A percentile compares a stretch with the other conserved stretches of the same genome.
Conservation (phyloP, 2,329 filamentous ascomycete genomes). For the Juglanconis juglandina region DNA sequence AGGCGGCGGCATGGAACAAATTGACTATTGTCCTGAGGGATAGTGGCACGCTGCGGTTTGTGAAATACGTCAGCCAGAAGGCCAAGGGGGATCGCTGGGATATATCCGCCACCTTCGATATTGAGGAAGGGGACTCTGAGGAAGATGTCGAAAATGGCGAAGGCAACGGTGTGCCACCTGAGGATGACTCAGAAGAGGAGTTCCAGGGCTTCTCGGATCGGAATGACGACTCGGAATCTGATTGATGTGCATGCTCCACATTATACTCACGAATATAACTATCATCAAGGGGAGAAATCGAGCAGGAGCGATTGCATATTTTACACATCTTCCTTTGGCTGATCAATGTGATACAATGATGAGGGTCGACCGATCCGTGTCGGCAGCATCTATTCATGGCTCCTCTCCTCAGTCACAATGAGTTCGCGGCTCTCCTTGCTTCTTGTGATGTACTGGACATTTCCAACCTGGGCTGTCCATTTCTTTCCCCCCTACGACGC, state of each 20-base stretch:
- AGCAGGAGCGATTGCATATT: too few relatives aligned
- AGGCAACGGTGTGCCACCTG: slow-evolving; percentile 20
- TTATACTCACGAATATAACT: background rate
- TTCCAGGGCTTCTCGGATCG: slow-evolving; percentile 55
- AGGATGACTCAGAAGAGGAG: slow-evolving; percentile 51
- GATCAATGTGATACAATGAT: background rate
- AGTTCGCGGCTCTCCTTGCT: too few relatives aligned
- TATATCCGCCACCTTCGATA: slow-evolving; percentile 73
- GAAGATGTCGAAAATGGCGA: slow-evolving; percentile 24
- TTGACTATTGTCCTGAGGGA: slow-evolving; percentile 88
- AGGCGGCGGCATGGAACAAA: slow-evolving; percentile 76
- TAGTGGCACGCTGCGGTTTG: slow-evolving; percentile 81
- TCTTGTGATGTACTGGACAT: too few relatives aligned
- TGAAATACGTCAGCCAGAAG: slow-evolving; percentile 85
- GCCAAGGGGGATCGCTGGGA: slow-evolving; percentile 93
- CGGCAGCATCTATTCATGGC: too few relatives aligned
- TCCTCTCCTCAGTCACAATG: too few relatives aligned
- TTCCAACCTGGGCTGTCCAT: too few relatives aligned
- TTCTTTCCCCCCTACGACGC: too few relatives aligned
- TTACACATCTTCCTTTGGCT: background rate
- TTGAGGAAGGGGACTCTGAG: slow-evolving; percentile 54
- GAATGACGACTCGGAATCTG: slow-evolving; percentile 35
- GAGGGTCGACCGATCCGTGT: too few relatives aligned
- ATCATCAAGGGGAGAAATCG: background rate
- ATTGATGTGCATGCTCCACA: slow-evolving; percentile 11